Percentiles rank a stretch among this genome's conserved stretches.
These are phyloP conservation scores for Phialophora verrucosa DNA, from an alignment of 2,329 filamentous ascomycete genomes.

Conservation along the genomic window DNA sequence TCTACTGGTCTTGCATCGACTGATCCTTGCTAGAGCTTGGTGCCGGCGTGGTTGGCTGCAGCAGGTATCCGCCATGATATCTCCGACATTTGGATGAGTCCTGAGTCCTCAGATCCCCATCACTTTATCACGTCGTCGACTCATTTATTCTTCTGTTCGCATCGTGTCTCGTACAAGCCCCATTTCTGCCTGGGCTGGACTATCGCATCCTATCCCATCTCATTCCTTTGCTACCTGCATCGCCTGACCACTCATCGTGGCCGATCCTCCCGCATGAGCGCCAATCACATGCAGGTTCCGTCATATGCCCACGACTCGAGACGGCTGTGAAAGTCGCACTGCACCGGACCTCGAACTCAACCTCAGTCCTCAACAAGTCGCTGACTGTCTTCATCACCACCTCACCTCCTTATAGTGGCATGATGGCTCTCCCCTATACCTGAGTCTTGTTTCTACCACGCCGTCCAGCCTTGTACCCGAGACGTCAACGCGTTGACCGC, in stretches of 20 bases:
- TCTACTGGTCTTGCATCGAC: not conserved
- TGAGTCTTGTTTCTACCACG: slow-evolving; percentile 15
- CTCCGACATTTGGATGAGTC: slow-evolving; percentile 16
- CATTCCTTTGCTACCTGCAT: slow-evolving; percentile 6
- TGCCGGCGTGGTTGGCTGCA: not conserved
- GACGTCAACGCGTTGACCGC: slow-evolving; percentile 25
- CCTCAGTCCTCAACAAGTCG: slow-evolving; percentile 29
- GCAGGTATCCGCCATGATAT: slow-evolving; percentile 10
- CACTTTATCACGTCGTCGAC: slow-evolving; percentile 20
- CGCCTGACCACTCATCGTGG: slow-evolving; percentile 9
- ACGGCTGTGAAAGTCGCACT: slow-evolving; percentile 20
- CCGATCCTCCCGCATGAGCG: slow-evolving; percentile 16
- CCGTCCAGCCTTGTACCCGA: slow-evolving; percentile 14
- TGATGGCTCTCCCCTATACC: slow-evolving; percentile 32
- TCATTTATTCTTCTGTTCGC: slow-evolving; percentile 4
- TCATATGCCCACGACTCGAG: slow-evolving; percentile 38
- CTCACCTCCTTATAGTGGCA: slow-evolving; percentile 17
- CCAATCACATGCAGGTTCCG: slow-evolving; percentile 36
- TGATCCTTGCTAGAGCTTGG: slow-evolving; percentile 8
- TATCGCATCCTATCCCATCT: slow-evolving; percentile 2
- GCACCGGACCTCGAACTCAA: slow-evolving; percentile 7
- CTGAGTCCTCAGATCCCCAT: slow-evolving; percentile 12
- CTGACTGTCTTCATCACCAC: slow-evolving; percentile 20
- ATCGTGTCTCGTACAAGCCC: slow-evolving; percentile 10
- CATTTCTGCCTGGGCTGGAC: slow-evolving; percentile 4